Evolutionary conservation across 176 grass and related monocot species (phyloP).

Genomic region (Rhynchospora breviuscula): DNA sequence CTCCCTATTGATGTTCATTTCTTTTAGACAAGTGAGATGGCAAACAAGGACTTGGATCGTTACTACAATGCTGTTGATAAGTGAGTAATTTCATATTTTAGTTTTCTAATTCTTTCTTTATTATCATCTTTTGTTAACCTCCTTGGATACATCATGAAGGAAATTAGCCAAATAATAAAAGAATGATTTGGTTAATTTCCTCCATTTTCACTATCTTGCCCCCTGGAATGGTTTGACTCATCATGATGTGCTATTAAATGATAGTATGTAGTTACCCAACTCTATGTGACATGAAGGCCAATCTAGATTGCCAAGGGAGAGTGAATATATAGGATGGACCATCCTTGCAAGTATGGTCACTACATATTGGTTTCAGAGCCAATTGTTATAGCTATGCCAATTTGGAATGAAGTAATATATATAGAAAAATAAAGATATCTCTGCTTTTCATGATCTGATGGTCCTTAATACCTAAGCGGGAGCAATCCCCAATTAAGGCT

Average conservation of each 20-base stretch:
- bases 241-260: too few species aligned
- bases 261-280: neutral
- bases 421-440: neutral
- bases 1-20: conserved; percentile 19
- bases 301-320: neutral
- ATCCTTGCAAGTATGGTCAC: neutral
- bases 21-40: conserved; percentile 90
- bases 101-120: neutral
- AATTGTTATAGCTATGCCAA: neutral
- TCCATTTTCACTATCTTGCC: too few species aligned
- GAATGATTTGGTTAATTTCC: too few species aligned
- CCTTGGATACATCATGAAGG: neutral
- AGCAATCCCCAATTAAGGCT: neutral
- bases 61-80: conserved; percentile 94
- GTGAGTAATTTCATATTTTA: conserved; percentile 29
- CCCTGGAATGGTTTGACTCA: too few species aligned
- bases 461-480: neutral
- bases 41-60: conserved; percentile 93
- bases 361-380: neutral
- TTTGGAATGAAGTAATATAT: neutral
- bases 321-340: neutral
- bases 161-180: too few species aligned
- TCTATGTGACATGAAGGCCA: neutral
- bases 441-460: neutral
- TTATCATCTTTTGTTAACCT: neutral